Percentiles rank a stretch among this genome's conserved stretches.
These are phyloP conservation scores for Nakazawaea pomicola DNA, from an alignment of 805 yeast species.

Conservation along the genomic window DNA sequence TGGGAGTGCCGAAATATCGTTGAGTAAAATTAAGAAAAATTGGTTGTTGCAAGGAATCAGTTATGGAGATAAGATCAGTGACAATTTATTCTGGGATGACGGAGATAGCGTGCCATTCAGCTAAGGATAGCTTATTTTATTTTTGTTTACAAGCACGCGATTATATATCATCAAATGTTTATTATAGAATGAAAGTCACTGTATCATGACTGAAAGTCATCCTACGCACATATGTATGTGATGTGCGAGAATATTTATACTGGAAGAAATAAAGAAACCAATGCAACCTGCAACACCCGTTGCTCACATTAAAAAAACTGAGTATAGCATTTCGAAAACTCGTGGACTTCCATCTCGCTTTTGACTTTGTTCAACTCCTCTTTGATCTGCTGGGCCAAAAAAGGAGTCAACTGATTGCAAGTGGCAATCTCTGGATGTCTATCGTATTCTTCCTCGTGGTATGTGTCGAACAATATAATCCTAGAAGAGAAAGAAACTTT, in stretches of 20 bases:
- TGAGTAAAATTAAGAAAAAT: slow-evolving; percentile 23
- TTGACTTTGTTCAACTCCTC: slow-evolving; percentile 80
- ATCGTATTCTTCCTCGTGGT: slow-evolving; percentile 79
- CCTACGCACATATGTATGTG: too few species aligned
- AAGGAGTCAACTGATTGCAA: slow-evolving; percentile 86
- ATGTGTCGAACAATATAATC: slow-evolving; percentile 81
- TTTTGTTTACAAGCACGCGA: too few species aligned
- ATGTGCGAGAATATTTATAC: too few species aligned
- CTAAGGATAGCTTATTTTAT: too few species aligned
- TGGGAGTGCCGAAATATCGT: slow-evolving; percentile 30
- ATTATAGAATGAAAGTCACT: too few species aligned
- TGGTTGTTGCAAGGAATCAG: slow-evolving; percentile 24
- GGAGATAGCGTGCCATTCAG: slow-evolving; percentile 32
- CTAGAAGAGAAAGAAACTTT: slow-evolving; percentile 69
- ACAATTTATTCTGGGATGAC: slow-evolving; percentile 24
- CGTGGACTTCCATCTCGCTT: slow-evolving; percentile 79
- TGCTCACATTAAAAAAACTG: slow-evolving; percentile 51
- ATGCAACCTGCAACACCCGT: neutral
- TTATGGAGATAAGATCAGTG: slow-evolving; percentile 18
- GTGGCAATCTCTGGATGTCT: slow-evolving; percentile 91
- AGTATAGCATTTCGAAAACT: slow-evolving; percentile 71
- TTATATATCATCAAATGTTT: too few species aligned
- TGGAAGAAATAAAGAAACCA: neutral
- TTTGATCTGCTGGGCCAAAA: slow-evolving; percentile 78
- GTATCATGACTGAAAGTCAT: too few species aligned